Evolutionary conservation across 2,329 filamentous ascomycete species (phyloP).

Genomic region (Phoma herbarum): DNA sequence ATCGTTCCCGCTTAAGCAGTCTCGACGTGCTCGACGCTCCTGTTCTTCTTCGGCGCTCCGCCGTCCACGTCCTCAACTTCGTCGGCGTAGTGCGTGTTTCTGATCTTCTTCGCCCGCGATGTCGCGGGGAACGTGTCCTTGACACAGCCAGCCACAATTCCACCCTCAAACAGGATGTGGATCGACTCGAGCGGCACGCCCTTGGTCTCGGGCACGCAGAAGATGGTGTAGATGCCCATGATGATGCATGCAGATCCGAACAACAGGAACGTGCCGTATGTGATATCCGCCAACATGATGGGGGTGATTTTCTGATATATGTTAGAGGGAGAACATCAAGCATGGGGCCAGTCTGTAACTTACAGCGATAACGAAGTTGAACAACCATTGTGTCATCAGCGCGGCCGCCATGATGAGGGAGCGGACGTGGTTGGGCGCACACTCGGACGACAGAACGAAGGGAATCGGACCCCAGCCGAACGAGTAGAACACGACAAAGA

Average conservation of each 20-base stretch:
- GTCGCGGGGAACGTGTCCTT: slow-evolving; percentile 51
- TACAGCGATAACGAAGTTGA: slow-evolving; percentile 39
- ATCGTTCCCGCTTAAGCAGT: slow-evolving; percentile 23
- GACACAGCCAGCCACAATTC: slow-evolving; percentile 52
- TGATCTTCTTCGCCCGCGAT: slow-evolving; percentile 50
- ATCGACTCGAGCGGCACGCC: slow-evolving; percentile 55
- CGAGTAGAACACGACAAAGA: slow-evolving; percentile 58
- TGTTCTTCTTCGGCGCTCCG: slow-evolving; percentile 33
- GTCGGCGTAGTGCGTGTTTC: slow-evolving; percentile 40
- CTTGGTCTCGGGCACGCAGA: slow-evolving; percentile 57
- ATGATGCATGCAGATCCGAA: slow-evolving; percentile 54
- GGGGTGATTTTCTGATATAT: slow-evolving; percentile 45
- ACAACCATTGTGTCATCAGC: slow-evolving; percentile 56
- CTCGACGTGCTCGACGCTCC: slow-evolving; percentile 43
- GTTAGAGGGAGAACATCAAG: background rate
- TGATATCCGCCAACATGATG: slow-evolving; percentile 55
- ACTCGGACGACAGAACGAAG: slow-evolving; percentile 56
- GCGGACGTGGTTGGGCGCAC: slow-evolving; percentile 52
- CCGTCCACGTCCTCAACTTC: slow-evolving; percentile 39
- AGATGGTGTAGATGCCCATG: slow-evolving; percentile 54
- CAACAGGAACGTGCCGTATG: slow-evolving; percentile 55
- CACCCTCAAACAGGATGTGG: slow-evolving; percentile 54
- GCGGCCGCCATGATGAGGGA: slow-evolving; percentile 55
- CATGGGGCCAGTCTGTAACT: background rate
- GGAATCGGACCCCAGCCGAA: slow-evolving; percentile 59